Evolutionary conservation across 2,329 filamentous ascomycete species (phyloP).

Genomic region (Fusarium pseudoanthophilum): DNA sequence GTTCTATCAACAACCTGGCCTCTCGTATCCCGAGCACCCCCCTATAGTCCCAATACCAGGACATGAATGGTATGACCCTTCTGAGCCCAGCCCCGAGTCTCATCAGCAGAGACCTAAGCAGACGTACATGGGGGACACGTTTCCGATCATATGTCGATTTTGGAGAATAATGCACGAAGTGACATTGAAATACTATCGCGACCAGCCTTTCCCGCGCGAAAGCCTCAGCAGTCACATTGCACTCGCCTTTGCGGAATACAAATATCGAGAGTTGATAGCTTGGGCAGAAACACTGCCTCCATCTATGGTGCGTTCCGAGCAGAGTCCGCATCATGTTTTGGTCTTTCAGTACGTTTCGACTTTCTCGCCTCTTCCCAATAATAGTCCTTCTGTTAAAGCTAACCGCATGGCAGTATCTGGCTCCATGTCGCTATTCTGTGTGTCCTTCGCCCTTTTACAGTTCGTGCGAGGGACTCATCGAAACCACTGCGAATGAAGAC

Average conservation of each 20-base stretch:
- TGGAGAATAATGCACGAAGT: conserved; percentile 53
- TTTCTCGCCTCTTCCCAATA: not conserved
- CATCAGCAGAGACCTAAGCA: conserved; percentile 1
- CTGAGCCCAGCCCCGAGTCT: not conserved
- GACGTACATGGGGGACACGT: conserved; percentile 43
- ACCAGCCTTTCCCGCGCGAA: conserved; percentile 9
- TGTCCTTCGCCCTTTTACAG: conserved; percentile 46
- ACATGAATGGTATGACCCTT: conserved; percentile 1
- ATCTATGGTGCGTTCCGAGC: conserved; percentile 40
- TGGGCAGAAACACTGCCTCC: conserved; percentile 50
- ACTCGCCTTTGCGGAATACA: conserved; percentile 49
- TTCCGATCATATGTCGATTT: conserved; percentile 49
- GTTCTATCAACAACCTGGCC: conserved; percentile 42
- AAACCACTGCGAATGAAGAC: conserved; percentile 37
- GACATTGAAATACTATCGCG: conserved; percentile 43
- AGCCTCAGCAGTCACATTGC: conserved; percentile 7
- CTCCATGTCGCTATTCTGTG: conserved; percentile 52
- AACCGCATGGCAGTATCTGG: conserved; percentile 51
- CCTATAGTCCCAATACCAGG: conserved; percentile 39
- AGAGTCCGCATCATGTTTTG: conserved; percentile 49
- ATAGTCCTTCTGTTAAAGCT: not conserved
- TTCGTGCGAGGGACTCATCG: not conserved
- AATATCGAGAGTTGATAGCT: conserved; percentile 53
- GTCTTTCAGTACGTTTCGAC: conserved; percentile 51
- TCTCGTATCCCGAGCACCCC: conserved; percentile 33